Conservation (phyloP, 768 basidiomycete genomes). For the Gloeostereum incarnatum region DNA sequence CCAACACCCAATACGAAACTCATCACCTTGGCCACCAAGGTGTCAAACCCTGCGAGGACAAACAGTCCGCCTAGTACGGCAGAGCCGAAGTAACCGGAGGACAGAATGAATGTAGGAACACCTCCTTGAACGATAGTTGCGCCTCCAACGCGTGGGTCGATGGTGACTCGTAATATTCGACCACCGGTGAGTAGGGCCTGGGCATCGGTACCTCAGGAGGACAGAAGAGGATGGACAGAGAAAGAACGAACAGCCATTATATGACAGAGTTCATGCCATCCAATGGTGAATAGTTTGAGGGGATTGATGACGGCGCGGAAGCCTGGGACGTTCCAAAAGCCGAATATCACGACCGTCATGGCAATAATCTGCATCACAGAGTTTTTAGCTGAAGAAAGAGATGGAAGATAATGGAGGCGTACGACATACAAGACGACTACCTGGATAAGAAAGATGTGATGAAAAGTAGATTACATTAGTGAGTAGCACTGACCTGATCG, state of each 20-base stretch:
- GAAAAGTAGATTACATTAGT: slow-evolving; percentile 13
- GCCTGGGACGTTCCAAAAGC: slow-evolving; percentile 81
- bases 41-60: slow-evolving; percentile 79
- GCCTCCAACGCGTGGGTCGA: slow-evolving; percentile 78
- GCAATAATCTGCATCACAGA: slow-evolving; percentile 54
- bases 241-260: slow-evolving; percentile 52
- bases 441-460: slow-evolving; percentile 25
- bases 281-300: slow-evolving; percentile 81
- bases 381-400: slow-evolving; percentile 5
- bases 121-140: slow-evolving; percentile 74
- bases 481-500: slow-evolving; percentile 50
- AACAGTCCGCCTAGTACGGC: slow-evolving; percentile 78
- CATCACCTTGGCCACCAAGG: slow-evolving; percentile 84
- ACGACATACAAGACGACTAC: slow-evolving; percentile 72
- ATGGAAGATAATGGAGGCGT: slow-evolving; percentile 20
- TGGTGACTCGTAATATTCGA: slow-evolving; percentile 68
- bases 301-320: slow-evolving; percentile 74
- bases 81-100: slow-evolving; percentile 78
- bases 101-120: slow-evolving; percentile 57
- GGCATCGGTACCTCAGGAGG: neutral
- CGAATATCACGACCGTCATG: slow-evolving; percentile 80
- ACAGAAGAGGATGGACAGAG: neutral
- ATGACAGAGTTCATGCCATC: slow-evolving; percentile 85
- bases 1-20: slow-evolving; percentile 88
- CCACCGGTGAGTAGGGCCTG: slow-evolving; percentile 78